Evolutionary conservation across 495 filamentous ascomycete species (phyloP).

Genomic region (Penicillium lividum): DNA sequence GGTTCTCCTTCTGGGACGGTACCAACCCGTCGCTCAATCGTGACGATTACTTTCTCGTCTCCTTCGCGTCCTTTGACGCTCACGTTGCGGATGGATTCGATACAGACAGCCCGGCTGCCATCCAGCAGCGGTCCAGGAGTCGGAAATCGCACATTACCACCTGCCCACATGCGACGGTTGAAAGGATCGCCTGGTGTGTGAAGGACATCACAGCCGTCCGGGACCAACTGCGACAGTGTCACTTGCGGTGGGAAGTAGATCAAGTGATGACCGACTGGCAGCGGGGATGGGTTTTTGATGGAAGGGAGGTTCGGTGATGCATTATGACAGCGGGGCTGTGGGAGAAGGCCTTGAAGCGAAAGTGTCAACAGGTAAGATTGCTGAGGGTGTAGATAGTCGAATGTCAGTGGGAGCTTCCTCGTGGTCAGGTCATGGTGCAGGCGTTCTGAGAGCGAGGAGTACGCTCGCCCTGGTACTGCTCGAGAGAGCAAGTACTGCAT

Average conservation of each 20-base stretch:
- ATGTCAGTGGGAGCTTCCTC: slow-evolving; percentile 55
- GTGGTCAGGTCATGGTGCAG: slow-evolving; percentile 39
- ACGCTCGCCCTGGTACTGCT: slow-evolving; percentile 15
- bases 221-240: slow-evolving; percentile 55
- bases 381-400: slow-evolving; percentile 65
- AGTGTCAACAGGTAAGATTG: slow-evolving; percentile 65
- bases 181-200: slow-evolving; percentile 69
- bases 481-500: slow-evolving; percentile 9
- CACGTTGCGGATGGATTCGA: slow-evolving; percentile 66
- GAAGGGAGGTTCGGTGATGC: slow-evolving; percentile 34
- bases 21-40: slow-evolving; percentile 54
- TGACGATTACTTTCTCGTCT: slow-evolving; percentile 61
- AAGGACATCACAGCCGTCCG: slow-evolving; percentile 71
- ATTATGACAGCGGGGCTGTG: slow-evolving; percentile 5
- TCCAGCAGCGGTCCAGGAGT: slow-evolving; percentile 41
- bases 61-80: slow-evolving; percentile 54
- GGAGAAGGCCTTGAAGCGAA: slow-evolving; percentile 62
- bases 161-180: slow-evolving; percentile 76
- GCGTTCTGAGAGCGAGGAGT: slow-evolving; percentile 31
- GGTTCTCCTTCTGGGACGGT: slow-evolving; percentile 36
- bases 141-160: slow-evolving; percentile 52
- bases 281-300: slow-evolving; percentile 29
- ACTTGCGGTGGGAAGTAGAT: slow-evolving; percentile 72
- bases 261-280: slow-evolving; percentile 60
- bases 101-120: slow-evolving; percentile 54